These are phyloP conservation scores for Xylaria venustula DNA, from an alignment of 495 filamentous ascomycete species.

Conservation along the genomic window DNA sequence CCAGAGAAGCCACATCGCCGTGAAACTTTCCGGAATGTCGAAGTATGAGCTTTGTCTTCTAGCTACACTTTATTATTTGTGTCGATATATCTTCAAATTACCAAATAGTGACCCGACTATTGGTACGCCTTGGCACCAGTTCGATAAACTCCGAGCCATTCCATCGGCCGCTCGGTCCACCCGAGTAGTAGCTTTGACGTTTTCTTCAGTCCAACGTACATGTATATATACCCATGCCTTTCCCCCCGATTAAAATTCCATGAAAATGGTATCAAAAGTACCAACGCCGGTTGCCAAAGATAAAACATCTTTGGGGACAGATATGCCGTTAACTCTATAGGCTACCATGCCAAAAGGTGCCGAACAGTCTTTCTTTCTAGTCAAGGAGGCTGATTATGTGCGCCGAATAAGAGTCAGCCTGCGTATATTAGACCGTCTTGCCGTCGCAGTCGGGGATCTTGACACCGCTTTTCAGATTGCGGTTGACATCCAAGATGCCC, in stretches of 20 bases:
- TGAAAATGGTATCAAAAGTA: background rate
- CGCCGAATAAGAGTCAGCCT: background rate
- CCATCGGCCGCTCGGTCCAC: background rate
- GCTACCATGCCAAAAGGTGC: background rate
- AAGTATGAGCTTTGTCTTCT: background rate
- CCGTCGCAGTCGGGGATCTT: constrained; percentile 87
- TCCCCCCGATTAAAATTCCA: background rate
- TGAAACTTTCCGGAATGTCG: background rate
- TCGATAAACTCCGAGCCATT: background rate
- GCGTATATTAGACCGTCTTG: constrained; percentile 54
- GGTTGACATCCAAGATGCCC: constrained; percentile 85
- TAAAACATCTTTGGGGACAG: background rate
- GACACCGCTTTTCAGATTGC: constrained; percentile 81
- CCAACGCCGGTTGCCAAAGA: constrained; percentile 1
- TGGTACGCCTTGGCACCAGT: background rate
- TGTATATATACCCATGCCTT: constrained; percentile 2
- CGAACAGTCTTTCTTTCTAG: background rate
- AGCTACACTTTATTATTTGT: background rate
- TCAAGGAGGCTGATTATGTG: background rate
- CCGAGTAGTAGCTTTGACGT: background rate
- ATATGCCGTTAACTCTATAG: constrained; percentile 3
- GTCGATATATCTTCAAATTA: background rate
- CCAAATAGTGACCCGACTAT: background rate
- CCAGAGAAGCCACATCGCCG: background rate
- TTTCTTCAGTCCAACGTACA: background rate